Conservation (phyloP, 192 early-diverging fungal genomes). For the Hyaloraphidium curvatum region DNA sequence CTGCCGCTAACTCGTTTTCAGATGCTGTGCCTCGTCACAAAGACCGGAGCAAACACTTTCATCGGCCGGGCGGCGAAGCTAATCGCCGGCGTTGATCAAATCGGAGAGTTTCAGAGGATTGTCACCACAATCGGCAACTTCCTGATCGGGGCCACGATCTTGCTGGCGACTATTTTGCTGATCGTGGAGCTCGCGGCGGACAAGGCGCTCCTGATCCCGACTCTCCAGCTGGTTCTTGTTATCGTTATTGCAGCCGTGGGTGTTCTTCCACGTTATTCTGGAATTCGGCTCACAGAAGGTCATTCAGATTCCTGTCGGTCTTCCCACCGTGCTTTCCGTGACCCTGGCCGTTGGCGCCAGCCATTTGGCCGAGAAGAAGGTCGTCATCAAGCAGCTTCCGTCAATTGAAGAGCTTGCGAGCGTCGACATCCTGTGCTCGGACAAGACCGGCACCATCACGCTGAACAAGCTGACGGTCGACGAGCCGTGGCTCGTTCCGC, state of each 20-base stretch:
- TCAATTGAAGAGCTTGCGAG: conserved; percentile 66
- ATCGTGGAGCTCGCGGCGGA: background rate
- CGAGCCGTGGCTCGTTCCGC: no score
- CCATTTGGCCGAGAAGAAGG: conserved; percentile 64
- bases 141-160: conserved; percentile 42
- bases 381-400: conserved; percentile 59
- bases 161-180: conserved; percentile 48
- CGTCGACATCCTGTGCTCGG: conserved; percentile 70
- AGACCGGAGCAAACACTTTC: conserved; percentile 65
- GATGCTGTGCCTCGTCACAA: conserved; percentile 59
- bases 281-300: conserved; percentile 61
- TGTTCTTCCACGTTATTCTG: conserved; percentile 61
- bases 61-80: conserved; percentile 65
- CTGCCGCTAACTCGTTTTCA: no score
- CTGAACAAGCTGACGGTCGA: conserved; percentile 27
- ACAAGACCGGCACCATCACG: conserved; percentile 92
- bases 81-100: conserved; percentile 48
- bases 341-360: conserved; percentile 63
- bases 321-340: conserved; percentile 59
- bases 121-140: conserved; percentile 54
- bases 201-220: background rate
- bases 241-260: conserved; percentile 48
- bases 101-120: conserved; percentile 53
- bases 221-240: background rate
- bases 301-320: conserved; percentile 69